A percentile compares a stretch with the other conserved stretches of the same genome.
Evolutionary conservation across 2,329 filamentous ascomycete genomes (phyloP).

Genomic region (Dendrostoma leiphaemia): DNA sequence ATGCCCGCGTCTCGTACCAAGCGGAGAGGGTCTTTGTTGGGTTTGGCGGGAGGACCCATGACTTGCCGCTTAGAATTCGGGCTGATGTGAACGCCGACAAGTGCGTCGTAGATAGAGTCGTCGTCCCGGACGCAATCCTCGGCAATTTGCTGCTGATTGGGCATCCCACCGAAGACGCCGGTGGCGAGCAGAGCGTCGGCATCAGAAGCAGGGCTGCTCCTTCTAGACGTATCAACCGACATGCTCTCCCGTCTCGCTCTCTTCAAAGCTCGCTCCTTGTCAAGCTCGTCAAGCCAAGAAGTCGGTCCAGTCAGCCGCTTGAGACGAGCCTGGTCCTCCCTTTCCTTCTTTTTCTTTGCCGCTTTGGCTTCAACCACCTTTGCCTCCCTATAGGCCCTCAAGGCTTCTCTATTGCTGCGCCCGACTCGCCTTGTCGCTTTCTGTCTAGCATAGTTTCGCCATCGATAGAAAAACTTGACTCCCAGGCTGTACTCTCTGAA

Average conservation of each 20-base stretch:
- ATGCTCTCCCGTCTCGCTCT: constrained; percentile 24
- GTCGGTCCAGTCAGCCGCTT: constrained; percentile 15
- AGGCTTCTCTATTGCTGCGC: constrained; percentile 48
- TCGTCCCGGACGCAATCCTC: constrained; percentile 33
- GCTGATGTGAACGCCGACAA: constrained; percentile 16
- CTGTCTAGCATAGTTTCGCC: constrained; percentile 49
- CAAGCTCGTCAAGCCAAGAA: constrained; percentile 19
- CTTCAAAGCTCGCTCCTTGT: constrained; percentile 26
- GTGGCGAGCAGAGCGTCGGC: constrained; percentile 40
- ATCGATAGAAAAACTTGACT: constrained; percentile 56
- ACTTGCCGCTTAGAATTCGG: constrained; percentile 12
- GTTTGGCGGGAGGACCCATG: constrained; percentile 18
- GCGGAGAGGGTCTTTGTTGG: constrained; percentile 16
- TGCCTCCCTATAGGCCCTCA: constrained; percentile 43
- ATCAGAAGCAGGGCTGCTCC: constrained; percentile 25
- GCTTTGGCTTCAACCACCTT: constrained; percentile 32
- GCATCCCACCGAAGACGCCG: constrained; percentile 39
- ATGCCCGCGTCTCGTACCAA: constrained; percentile 16
- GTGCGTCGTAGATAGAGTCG: constrained; percentile 18
- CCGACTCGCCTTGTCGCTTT: constrained; percentile 49
- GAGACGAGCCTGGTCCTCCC: constrained; percentile 31
- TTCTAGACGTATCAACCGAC: constrained; percentile 28
- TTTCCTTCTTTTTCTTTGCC: constrained; percentile 32
- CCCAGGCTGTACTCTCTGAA: constrained; percentile 49
- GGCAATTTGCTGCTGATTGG: constrained; percentile 34